Conservation (phyloP, 2,329 filamentous ascomycete genomes). For the Dendryphion nanum region DNA sequence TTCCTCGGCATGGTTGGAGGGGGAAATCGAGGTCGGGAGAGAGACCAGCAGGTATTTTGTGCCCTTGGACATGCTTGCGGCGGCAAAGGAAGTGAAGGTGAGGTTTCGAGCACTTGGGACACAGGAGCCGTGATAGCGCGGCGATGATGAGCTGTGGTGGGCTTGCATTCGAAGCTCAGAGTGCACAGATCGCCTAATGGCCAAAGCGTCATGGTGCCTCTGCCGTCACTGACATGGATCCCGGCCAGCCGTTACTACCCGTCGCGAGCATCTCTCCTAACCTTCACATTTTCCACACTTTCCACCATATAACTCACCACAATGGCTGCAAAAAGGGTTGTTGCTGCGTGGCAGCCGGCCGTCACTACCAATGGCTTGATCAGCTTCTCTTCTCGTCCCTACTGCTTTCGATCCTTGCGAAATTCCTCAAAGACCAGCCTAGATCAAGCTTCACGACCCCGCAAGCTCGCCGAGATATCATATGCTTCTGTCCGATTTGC, state of each 20-base stretch:
- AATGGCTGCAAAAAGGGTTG: constrained; percentile 31
- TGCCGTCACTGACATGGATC: neutral
- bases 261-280: constrained; percentile 3
- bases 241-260: constrained; percentile 13
- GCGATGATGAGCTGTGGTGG: constrained; percentile 16
- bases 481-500: constrained; percentile 24
- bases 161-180: constrained; percentile 12
- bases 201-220: neutral
- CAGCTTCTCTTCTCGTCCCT: constrained; percentile 11
- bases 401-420: constrained; percentile 11
- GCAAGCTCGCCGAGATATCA: constrained; percentile 16
- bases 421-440: constrained; percentile 14
- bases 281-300: constrained; percentile 4
- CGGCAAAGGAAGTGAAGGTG: constrained; percentile 7
- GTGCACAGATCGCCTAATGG: constrained; percentile 15
- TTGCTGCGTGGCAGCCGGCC: constrained; percentile 21
- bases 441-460: constrained; percentile 22
- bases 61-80: constrained; percentile 42
- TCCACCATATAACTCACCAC: constrained; percentile 9
- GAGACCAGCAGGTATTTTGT: constrained; percentile 83
- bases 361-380: constrained; percentile 21
- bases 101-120: constrained; percentile 6
- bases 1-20: constrained; percentile 76
- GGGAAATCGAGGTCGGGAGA: constrained; percentile 81
- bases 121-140: constrained; percentile 5